Evolutionary conservation across 176 grass and related monocot genomes (phyloP).

Genomic region (Olyra latifolia): DNA sequence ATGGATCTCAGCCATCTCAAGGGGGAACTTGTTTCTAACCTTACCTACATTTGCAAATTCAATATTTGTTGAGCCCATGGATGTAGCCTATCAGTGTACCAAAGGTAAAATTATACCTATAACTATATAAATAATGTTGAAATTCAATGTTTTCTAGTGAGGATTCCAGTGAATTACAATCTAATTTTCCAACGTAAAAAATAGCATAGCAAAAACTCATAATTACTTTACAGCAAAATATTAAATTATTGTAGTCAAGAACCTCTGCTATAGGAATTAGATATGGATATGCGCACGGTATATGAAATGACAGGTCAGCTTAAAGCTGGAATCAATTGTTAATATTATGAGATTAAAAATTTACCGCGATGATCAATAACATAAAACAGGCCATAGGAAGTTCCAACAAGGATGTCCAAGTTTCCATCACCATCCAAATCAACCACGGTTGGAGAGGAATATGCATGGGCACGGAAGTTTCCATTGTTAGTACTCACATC

Average conservation of each 20-base stretch:
- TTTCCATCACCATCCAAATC: conserved; percentile 97
- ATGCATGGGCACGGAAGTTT: conserved; percentile 71
- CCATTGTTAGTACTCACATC: conserved; percentile 76
- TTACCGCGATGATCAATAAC: conserved; percentile 82
- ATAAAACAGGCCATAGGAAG: conserved; percentile 93
- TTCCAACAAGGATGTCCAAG: conserved; percentile 95
- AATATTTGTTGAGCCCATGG: conserved; percentile 9
- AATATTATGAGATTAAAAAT: conserved; percentile 21
- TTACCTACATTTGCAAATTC: conserved; percentile 59
- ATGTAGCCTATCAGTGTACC: not conserved
- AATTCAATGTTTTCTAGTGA: not conserved
- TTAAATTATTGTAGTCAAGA: conserved; percentile 17
- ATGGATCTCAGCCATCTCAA: conserved; percentile 97
- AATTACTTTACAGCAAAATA: conserved; percentile 23
- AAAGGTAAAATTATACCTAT: not conserved
- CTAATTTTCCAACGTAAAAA: conserved; percentile 2
- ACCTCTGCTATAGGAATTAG: not conserved
- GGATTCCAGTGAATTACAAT: not conserved
- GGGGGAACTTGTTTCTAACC: conserved; percentile 80
- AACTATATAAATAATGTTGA: not conserved
- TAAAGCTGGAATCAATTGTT: conserved; percentile 14
- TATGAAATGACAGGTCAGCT: conserved; percentile 5
- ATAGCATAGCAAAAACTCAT: conserved; percentile 11
- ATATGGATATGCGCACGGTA: conserved; percentile 8
- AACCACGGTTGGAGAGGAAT: conserved; percentile 88